phyloP scores from a whole-genome alignment of 768 basidiomycete genomes.

The Rhizopogon salebrosus region DNA sequence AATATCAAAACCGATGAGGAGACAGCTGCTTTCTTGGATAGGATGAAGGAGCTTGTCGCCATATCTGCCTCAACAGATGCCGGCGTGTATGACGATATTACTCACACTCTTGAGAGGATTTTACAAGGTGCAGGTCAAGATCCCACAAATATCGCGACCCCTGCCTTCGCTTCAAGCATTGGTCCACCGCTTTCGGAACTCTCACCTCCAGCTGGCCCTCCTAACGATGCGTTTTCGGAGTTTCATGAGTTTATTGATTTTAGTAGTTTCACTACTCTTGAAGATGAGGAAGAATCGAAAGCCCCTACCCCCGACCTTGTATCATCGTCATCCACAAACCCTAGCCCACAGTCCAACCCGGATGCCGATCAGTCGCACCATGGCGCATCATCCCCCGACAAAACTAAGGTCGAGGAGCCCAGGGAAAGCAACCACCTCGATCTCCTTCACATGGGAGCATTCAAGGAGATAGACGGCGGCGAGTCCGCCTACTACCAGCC shows the following conservation, averaged over 20 bases:
- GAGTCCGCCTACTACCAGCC: conserved; percentile 61
- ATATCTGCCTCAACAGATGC: conserved; percentile 35
- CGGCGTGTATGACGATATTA: conserved; percentile 41
- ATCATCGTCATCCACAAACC: conserved; percentile 66
- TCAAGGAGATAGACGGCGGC: conserved; percentile 72
- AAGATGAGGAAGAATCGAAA: conserved; percentile 61
- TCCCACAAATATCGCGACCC: conserved; percentile 27
- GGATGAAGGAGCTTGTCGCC: conserved; percentile 60
- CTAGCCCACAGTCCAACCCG: conserved; percentile 70
- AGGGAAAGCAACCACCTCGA: conserved; percentile 32
- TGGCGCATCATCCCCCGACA: conserved; percentile 39
- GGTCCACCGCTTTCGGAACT: conserved; percentile 27
- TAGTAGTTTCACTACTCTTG: conserved; percentile 46
- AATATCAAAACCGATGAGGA: conserved; percentile 65
- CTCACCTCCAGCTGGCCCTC: conserved; percentile 31
- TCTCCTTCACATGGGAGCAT: conserved; percentile 51
- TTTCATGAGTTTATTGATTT: conserved; percentile 68
- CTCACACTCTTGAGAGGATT: conserved; percentile 58
- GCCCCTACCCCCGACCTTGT: conserved; percentile 73
- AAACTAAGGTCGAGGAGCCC: conserved; percentile 50
- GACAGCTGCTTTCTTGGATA: conserved; percentile 53
- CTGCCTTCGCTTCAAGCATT: conserved; percentile 22
- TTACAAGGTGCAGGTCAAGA: conserved; percentile 52
- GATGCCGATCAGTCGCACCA: conserved; percentile 48
- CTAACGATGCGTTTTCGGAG: conserved; percentile 36